Base-by-base conservation (phyloP, 192 early-diverging fungal genomes). In the Coemansia sp. region DNA sequence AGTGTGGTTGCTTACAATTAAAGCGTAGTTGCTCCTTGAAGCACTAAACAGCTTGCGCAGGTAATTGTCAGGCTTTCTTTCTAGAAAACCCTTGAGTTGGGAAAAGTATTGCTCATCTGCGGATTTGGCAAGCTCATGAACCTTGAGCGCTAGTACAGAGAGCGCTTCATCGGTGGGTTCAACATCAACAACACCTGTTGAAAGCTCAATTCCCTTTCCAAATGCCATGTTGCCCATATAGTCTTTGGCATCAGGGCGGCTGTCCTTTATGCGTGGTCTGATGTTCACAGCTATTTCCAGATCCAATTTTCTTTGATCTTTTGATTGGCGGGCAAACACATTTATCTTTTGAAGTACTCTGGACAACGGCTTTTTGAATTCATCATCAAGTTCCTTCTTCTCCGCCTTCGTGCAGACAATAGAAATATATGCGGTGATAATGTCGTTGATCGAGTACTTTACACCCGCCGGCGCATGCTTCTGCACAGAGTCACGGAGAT, bases 1-100 rank as follows among this genome's bases (percentile, higher is more conserved):
- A 41, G 73, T 39, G 47, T 69, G 67, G 41, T 66, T 75, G 10
- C 67, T 66, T 19, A 75, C 62, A 11, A 56, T 39, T 7, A 69
- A 7, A 5, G 9, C 10, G 6, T 56, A 11, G 19, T 15, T 26
- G 21, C 26, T 26, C 1, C 26, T 21, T 7, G 6, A 56, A 18
- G 11, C 5, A 22, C 21, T 3, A 8, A n/a, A 37, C 13, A 37
- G 8, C 21, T 26, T 9, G 9, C 54, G 54, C 54, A 56, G 12
- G 32, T 56, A 56, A 8, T 37, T 37, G 13, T 56, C 54, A 4
- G 54, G 32, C 18, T 56, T 37, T 0, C 32, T 56, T 8, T 56
- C 32, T 22, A 26, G 22, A 18, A 56, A 10, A 56, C 18, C 8
- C 12, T 10, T 10, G 6, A 36, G 10, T 6, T 56, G 54, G 6